A percentile compares a stretch with the other conserved stretches of the same genome.
Evolutionary conservation across 352 stramenopile species (phyloP).

Genomic region (Plasmopara halstedii): DNA sequence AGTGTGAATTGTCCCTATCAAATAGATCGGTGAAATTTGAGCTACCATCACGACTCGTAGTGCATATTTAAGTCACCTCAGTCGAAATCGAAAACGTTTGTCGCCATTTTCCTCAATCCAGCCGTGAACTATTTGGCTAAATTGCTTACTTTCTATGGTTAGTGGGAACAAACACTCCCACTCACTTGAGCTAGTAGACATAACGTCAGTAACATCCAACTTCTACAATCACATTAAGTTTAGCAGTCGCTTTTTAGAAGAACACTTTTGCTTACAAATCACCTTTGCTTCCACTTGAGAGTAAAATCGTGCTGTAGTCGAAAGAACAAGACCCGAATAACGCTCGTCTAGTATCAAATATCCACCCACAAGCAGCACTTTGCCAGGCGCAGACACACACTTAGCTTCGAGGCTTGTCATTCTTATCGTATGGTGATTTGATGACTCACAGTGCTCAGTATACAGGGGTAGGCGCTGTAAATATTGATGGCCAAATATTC

Average conservation of each 20-base stretch:
- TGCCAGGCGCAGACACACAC: constrained; percentile 92
- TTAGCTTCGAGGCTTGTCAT: constrained; percentile 8
- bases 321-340: constrained; percentile 88
- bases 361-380: constrained; percentile 93
- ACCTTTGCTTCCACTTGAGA: constrained; percentile 48
- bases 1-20: constrained; percentile 29
- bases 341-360: constrained; percentile 93
- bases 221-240: constrained; percentile 1
- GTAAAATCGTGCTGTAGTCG: constrained; percentile 91
- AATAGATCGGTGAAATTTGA: neutral
- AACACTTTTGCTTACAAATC: neutral
- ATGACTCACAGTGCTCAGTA: no score
- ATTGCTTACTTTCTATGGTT: constrained; percentile 87
- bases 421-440: neutral
- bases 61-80: constrained; percentile 17
- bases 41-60: neutral
- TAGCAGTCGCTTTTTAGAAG: neutral
- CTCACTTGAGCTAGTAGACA: neutral
- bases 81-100: constrained; percentile 20
- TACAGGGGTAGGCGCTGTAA: no score
- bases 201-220: neutral
- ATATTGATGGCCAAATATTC: neutral
- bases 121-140: constrained; percentile 51
- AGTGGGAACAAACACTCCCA: constrained; percentile 26
- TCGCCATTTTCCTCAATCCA: constrained; percentile 17